These are phyloP conservation scores for Solanum hybrid DNA, from an alignment of 305 asterid species.

Conservation along the genomic window DNA sequence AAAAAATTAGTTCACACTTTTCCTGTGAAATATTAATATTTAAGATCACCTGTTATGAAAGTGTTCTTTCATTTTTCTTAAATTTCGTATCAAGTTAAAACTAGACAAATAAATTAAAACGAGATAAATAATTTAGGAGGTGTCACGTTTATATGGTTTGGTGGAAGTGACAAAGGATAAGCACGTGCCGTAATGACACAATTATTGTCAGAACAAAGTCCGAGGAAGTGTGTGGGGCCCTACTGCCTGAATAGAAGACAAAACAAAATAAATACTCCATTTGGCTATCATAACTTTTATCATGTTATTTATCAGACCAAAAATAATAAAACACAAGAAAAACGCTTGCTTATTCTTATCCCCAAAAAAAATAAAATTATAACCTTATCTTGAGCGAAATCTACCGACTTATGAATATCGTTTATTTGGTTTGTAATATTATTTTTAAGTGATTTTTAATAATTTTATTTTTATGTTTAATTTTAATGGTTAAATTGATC, in stretches of 20 bases:
- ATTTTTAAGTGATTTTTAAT: too few species aligned
- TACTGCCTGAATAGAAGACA: not conserved
- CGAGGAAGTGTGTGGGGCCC: not conserved
- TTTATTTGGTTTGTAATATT: rapidly evolving
- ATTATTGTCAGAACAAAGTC: not conserved
- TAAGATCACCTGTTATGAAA: not conserved
- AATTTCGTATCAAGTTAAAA: not conserved
- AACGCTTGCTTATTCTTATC: not conserved
- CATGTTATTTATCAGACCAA: not conserved
- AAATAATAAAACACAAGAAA: not conserved
- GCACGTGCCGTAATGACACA: not conserved
- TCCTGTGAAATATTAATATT: not conserved
- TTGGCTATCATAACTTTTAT: not conserved
- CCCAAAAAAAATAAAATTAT: not conserved
- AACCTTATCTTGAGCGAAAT: not conserved
- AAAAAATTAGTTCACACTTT: not conserved
- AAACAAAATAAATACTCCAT: not conserved
- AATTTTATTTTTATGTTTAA: too few species aligned
- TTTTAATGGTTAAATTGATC: rapidly evolving
- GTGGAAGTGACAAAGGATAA: not conserved
- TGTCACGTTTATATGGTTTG: not conserved
- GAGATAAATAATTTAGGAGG: not conserved
- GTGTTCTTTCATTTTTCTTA: not conserved
- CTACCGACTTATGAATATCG: rapidly evolving
- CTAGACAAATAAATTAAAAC: not conserved